Base-by-base conservation (phyloP, 805 yeast species). In the Groenewaldozyma salmanticensis region DNA sequence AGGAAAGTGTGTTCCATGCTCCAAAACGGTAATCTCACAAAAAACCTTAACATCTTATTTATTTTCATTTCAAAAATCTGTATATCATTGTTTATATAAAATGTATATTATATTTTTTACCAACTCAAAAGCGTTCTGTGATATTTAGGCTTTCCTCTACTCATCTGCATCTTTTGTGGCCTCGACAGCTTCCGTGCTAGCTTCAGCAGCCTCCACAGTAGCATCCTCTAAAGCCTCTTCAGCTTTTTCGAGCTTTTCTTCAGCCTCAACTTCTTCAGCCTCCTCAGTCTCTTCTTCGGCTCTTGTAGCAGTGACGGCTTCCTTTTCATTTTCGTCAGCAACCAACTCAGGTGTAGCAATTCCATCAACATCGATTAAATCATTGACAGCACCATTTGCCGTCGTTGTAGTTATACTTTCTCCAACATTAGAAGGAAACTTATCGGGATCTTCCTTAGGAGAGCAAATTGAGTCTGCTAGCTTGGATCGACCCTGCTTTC, bases 381-480 rank as follows among this genome's bases (percentile, higher is more conserved):
- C 63, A 4, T 50, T 58, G 15, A 50, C 49, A 3, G 48, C 52
- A 24, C 27, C 34, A 6, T 39, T 36, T 17, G 42, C 29, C 17
- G 39, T 49, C 16, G 47, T 40, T 21, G 41, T 47, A 4, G 48
- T 39, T 17, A 44, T 49, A 34, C 47, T 47, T 37, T 51, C 50
- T 17, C 56, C 59, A 15, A 51, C 45, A 24, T 50, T 47, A 15
- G 38, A 37, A 3, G 74, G 70, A 48, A 66, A 66, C 18, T 52
- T 50, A 7, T 50, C 61, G 11, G 54, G 44, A 33, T 60, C 61
- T 11, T 52, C 62, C 18, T 49, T 57, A 3, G 77, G 76, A 18
- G 64, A 59, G 37, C 66, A 54, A 41, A 88, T 66, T 61, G 90
- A 72, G 7, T 73, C 77, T 40, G 88, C 79, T 36, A 84, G 65